Percentiles rank a stretch among this genome's conserved stretches.
Conservation (phyloP, 768 basidiomycete species). For the Solioccasus polychromus region DNA sequence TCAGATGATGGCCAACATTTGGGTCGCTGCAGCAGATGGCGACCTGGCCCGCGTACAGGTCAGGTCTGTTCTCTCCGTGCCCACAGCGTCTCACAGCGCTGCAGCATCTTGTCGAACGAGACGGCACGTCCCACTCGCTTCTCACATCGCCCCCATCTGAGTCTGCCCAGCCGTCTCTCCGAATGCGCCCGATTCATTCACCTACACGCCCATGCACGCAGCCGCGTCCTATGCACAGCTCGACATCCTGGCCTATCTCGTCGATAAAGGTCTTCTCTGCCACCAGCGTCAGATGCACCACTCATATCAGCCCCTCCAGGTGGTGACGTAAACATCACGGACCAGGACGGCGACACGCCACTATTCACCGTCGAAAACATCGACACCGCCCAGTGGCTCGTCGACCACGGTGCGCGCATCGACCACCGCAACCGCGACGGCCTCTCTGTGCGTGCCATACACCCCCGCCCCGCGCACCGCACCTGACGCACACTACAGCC, state of each 20-base stretch:
- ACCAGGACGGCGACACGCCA: conserved; percentile 89
- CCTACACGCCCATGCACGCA: conserved; percentile 92
- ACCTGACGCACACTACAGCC: too few species aligned
- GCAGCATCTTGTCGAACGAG: conserved; percentile 59
- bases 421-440: conserved; percentile 67
- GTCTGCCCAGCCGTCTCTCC: conserved; percentile 57
- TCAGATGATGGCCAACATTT: conserved; percentile 64
- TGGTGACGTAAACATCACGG: conserved; percentile 83
- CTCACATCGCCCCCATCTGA: conserved; percentile 29
- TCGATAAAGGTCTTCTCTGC: conserved; percentile 53
- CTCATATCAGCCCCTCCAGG: conserved; percentile 40
- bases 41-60: conserved; percentile 77
- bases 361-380: conserved; percentile 85
- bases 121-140: conserved; percentile 42
- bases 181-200: conserved; percentile 65
- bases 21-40: conserved; percentile 92
- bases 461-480: too few species aligned
- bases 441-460: conserved; percentile 72
- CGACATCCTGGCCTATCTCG: conserved; percentile 71
- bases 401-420: conserved; percentile 72
- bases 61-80: conserved; percentile 13
- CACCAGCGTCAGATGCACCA: background rate
- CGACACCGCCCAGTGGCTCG: conserved; percentile 72
- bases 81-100: conserved; percentile 1
- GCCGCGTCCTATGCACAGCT: conserved; percentile 90